These are phyloP conservation scores for Nemania sp. DNA, from an alignment of 2,329 filamentous ascomycete species.

Conservation along the genomic window DNA sequence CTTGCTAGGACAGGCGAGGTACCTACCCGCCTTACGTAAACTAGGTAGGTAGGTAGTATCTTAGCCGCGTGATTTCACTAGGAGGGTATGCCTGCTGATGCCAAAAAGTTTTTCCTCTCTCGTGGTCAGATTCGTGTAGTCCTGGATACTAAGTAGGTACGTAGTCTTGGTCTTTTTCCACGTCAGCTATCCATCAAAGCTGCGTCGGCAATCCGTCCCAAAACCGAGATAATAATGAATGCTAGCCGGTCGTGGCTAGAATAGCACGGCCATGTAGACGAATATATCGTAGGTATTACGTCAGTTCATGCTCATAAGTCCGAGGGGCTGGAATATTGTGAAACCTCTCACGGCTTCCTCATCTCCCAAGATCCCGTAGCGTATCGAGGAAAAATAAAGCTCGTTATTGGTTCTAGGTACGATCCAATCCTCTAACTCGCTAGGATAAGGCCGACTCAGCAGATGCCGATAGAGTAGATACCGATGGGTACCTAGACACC, in stretches of 20 bases:
- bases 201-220: background rate
- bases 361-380: background rate
- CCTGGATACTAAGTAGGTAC: too few relatives aligned
- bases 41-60: background rate
- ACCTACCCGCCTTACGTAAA: background rate
- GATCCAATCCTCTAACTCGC: background rate
- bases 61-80: background rate
- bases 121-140: background rate
- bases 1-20: background rate
- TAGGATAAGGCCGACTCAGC: background rate
- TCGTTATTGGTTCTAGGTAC: background rate
- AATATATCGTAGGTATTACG: slow-evolving; percentile 3
- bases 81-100: slow-evolving; percentile 5
- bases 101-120: background rate
- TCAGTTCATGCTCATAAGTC: background rate
- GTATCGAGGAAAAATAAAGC: background rate
- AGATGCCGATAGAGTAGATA: background rate
- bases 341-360: background rate
- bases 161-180: background rate
- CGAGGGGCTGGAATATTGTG: slow-evolving; percentile 3
- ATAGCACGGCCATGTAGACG: background rate
- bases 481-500: too few relatives aligned
- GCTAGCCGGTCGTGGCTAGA: background rate
- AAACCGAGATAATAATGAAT: background rate
- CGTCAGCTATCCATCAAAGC: background rate